Evolutionary conservation across 805 yeast species (phyloP).

Genomic region (Novakomyces olei): DNA sequence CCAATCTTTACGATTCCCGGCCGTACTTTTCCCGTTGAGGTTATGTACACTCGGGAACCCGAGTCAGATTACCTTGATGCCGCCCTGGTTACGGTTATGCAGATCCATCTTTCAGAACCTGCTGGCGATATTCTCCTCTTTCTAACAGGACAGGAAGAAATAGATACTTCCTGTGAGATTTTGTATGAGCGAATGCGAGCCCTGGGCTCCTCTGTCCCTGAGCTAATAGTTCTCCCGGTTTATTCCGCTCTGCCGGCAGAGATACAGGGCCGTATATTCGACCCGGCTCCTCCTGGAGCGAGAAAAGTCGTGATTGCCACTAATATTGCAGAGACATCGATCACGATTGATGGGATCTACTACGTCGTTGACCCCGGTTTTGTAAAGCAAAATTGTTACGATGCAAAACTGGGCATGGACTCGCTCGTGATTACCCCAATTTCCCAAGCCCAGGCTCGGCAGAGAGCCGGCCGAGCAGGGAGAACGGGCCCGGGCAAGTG

Average conservation of each 20-base stretch:
- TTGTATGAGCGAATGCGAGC: constrained; percentile 40
- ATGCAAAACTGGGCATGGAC: constrained; percentile 75
- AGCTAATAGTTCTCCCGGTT: constrained; percentile 58
- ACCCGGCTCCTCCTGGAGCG: constrained; percentile 56
- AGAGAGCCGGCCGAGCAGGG: constrained; percentile 95
- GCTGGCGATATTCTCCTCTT: constrained; percentile 77
- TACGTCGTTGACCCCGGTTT: constrained; percentile 90
- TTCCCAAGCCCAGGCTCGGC: constrained; percentile 88
- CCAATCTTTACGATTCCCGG: constrained; percentile 86
- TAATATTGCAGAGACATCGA: constrained; percentile 89
- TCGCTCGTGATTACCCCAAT: constrained; percentile 69
- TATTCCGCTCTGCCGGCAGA: constrained; percentile 83
- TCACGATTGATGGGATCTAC: constrained; percentile 88
- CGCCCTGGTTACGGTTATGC: constrained; percentile 67
- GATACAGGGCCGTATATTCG: constrained; percentile 58
- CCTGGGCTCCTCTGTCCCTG: constrained; percentile 37
- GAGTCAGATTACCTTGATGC: constrained; percentile 83
- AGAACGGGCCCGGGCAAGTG: constrained; percentile 95
- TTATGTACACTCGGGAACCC: constrained; percentile 63
- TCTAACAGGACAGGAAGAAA: constrained; percentile 91
- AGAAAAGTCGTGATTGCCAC: constrained; percentile 87
- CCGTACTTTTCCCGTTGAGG: constrained; percentile 74
- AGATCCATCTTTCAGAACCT: constrained; percentile 50
- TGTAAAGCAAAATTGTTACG: constrained; percentile 75
- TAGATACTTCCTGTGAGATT: constrained; percentile 62